phyloP scores from a whole-genome alignment of 2,329 filamentous ascomycete species.

The Hymenotorrendiella dingleyae region DNA sequence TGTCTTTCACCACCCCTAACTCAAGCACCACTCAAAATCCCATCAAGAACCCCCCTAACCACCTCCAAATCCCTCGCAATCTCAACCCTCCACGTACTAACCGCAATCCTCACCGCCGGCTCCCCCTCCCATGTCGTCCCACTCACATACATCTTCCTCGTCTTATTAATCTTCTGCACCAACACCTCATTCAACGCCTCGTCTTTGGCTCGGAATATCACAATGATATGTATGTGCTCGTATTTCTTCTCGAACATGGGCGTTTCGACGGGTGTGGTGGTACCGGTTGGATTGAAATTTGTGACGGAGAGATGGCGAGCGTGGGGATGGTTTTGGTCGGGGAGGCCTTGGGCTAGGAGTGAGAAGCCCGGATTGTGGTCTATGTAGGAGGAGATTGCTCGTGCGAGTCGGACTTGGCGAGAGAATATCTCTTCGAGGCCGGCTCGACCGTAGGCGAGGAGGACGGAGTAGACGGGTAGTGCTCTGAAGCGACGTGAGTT shows the following conservation, averaged over 20 bases:
- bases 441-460: conserved; percentile 65
- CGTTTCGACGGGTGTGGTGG: not conserved
- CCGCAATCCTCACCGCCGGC: conserved; percentile 74
- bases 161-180: conserved; percentile 67
- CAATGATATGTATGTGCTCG: conserved; percentile 47
- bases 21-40: conserved; percentile 3
- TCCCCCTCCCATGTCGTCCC: conserved; percentile 71
- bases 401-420: conserved; percentile 65
- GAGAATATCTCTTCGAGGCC: conserved; percentile 67
- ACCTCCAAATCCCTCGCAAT: conserved; percentile 59
- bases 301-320: not conserved
- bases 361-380: conserved; percentile 56
- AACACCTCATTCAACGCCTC: conserved; percentile 57
- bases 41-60: conserved; percentile 56
- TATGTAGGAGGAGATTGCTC: conserved; percentile 60
- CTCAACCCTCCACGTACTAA: conserved; percentile 79
- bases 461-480: conserved; percentile 78
- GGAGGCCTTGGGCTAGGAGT: conserved; percentile 52
- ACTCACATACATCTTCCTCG: conserved; percentile 72
- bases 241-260: conserved; percentile 14
- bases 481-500: conserved; percentile 89
- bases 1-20: too few relatives aligned
- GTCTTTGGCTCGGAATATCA: conserved; percentile 71
- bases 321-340: not conserved
- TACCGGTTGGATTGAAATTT: conserved; percentile 37